Evolutionary conservation across 495 filamentous ascomycete species (phyloP), one percentile per base, ranked within the genome.

Genomic region (Aspergillus affinis): DNA sequence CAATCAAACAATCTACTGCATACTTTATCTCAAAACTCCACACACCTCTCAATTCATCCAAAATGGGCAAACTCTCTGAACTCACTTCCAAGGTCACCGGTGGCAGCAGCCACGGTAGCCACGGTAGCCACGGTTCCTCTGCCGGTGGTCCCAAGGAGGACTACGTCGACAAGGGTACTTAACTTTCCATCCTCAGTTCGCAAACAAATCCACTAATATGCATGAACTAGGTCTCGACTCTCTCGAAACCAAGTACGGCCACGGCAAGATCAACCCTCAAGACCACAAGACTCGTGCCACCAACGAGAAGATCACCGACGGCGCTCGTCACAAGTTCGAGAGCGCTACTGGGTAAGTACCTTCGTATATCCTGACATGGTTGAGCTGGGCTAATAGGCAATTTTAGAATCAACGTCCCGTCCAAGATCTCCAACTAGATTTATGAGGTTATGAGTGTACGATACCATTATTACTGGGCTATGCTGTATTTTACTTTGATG

Each of bases 241-340:
- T 45, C 61, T 70, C 26, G 79, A 84, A 72, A 81, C 79, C 65
- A 84, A 85, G 70, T 72, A 78, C 60, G 82, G 85, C 26, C 70
- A 73, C 6, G 75, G 72, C 64, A 76, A 76, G 49, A 41, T 83
- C 26, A 74, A 79, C 54, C 76, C 77, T 6, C 51, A 47, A 9
- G 18, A 20, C 15, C 19, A 4, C 0, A 80, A 80, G 66, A 70
- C 72, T 65, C 75, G 79, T 41, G 68, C 74, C 27, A 78, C 79
- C 61, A 82, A 85, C 69, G 86, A 90, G 77, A 86, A 86, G 70
- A 79, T 86, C 64, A 89, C 85, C 50, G 86, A 90, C 61, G 70
- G 69, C 44, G 84, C 72, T 0, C 79, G 86, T n/a, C 72, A 72
- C 13, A 57, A 82, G 63, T 87, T 85, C 58, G 86, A 90, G 75